Percentiles rank a stretch among this genome's conserved stretches.
phyloP scores from a whole-genome alignment of 192 early-diverging fungal genomes.

The Kickxella alabastrina region DNA sequence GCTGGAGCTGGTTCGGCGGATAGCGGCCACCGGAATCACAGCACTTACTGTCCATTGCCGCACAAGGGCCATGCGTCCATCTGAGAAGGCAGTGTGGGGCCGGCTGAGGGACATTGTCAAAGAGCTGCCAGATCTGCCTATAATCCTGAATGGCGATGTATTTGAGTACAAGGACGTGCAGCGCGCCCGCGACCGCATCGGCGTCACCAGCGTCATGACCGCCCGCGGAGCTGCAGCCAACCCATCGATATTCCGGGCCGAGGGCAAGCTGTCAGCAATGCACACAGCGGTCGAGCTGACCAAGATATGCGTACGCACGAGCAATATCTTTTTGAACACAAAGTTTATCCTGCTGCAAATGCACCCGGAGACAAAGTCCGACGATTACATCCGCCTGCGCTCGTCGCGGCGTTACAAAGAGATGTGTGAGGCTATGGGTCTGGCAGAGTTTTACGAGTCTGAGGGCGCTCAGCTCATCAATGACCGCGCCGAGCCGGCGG shows the following conservation, averaged over 20 bases:
- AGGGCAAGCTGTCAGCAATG: slow-evolving; percentile 53
- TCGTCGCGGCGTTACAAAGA: slow-evolving; percentile 52
- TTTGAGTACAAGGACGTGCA: slow-evolving; percentile 61
- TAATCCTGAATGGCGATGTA: slow-evolving; percentile 94
- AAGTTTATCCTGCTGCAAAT: slow-evolving; percentile 92
- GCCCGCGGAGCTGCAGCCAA: slow-evolving; percentile 85
- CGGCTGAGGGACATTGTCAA: slow-evolving; percentile 69
- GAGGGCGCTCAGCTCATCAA: slow-evolving; percentile 17
- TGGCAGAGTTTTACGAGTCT: slow-evolving; percentile 28
- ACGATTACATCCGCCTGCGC: slow-evolving; percentile 46
- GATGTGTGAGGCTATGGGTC: slow-evolving; percentile 53
- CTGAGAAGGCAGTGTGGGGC: slow-evolving; percentile 79
- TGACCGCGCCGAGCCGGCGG: slow-evolving; percentile 4
- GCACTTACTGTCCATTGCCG: slow-evolving; percentile 90
- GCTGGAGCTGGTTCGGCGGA: slow-evolving; percentile 70
- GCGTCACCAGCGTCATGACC: slow-evolving; percentile 77
- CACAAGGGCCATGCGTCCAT: slow-evolving; percentile 72
- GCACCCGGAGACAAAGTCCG: slow-evolving; percentile 61
- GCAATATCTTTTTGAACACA: slow-evolving; percentile 78
- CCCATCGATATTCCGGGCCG: slow-evolving; percentile 79
- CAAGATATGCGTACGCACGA: slow-evolving; percentile 59
- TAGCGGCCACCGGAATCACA: slow-evolving; percentile 80
- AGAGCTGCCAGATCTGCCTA: slow-evolving; percentile 65
- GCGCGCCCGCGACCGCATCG: slow-evolving; percentile 57
- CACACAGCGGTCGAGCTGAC: slow-evolving; percentile 67